A percentile compares a stretch with the other conserved stretches of the same genome.
Conservation (phyloP, 2,329 filamentous ascomycete genomes). For the Sclerotinia minor region DNA sequence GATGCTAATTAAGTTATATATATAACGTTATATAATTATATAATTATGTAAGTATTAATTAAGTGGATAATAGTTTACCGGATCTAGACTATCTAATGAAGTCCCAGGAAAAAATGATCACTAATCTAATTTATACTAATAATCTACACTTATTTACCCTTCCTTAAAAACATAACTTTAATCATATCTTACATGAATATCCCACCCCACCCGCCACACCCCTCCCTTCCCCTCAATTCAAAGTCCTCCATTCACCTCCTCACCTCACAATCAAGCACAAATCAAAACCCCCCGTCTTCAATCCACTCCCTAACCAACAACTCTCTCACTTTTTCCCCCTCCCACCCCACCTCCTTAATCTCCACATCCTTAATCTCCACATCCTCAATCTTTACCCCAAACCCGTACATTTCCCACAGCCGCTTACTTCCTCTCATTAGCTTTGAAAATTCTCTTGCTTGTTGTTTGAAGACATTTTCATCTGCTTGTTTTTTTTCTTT, state of each 20-base stretch:
- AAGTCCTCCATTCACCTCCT: too few species aligned
- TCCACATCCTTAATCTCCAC: constrained; percentile 42
- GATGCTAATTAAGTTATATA: too few species aligned
- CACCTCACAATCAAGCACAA: not conserved
- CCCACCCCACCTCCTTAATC: constrained; percentile 42
- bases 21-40: not conserved
- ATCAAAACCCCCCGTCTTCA: constrained; percentile 1
- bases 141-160: too few species aligned
- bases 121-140: too few species aligned
- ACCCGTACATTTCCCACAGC: constrained; percentile 21
- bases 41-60: too few species aligned
- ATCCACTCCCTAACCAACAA: constrained; percentile 21
- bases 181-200: too few species aligned
- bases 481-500: not conserved
- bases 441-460: constrained; percentile 34
- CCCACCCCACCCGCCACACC: too few species aligned
- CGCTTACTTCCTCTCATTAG: constrained; percentile 26
- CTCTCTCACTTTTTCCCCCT: constrained; percentile 22
- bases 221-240: too few species aligned
- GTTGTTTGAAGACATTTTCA: constrained; percentile 19
- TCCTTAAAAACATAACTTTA: too few species aligned
- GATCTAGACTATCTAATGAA: too few species aligned
- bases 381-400: constrained; percentile 31
- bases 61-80: not conserved
- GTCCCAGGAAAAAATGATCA: too few species aligned